Conservation (phyloP, 371 early-diverging fungal genomes). For the Syncephalastrum monosporum region DNA sequence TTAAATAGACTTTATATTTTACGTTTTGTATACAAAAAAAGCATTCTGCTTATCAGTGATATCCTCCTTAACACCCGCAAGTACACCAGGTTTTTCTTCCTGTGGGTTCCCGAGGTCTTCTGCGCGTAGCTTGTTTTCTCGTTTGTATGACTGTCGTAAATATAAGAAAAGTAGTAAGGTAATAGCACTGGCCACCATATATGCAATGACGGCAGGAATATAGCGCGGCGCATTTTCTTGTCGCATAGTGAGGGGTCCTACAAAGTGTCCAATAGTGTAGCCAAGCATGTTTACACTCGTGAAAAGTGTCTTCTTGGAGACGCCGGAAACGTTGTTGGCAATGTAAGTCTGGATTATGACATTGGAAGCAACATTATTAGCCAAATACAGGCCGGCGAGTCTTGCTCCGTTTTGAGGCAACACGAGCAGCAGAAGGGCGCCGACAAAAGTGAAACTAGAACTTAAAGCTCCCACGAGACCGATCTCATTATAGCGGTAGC, state of each 20-base stretch:
- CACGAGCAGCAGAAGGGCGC: slow-evolving; percentile 8
- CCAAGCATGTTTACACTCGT: slow-evolving; percentile 10
- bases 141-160: slow-evolving; percentile 11
- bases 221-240: slow-evolving; percentile 9
- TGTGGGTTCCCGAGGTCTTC: too few species aligned
- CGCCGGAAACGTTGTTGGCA: slow-evolving; percentile 18
- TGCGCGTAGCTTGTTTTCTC: slow-evolving; percentile 12
- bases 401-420: slow-evolving; percentile 9
- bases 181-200: slow-evolving; percentile 21
- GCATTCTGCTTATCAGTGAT: slow-evolving; percentile 31
- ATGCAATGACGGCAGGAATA: slow-evolving; percentile 12
- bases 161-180: slow-evolving; percentile 13
- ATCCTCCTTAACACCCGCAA: slow-evolving; percentile 15
- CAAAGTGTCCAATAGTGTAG: slow-evolving; percentile 20
- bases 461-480: slow-evolving; percentile 7
- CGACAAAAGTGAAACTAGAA: slow-evolving; percentile 8
- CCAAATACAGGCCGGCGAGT: slow-evolving; percentile 12
- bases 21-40: too few species aligned
- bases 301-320: slow-evolving; percentile 20
- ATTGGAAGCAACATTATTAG: slow-evolving; percentile 5
- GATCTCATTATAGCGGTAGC: slow-evolving; percentile 9
- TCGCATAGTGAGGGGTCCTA: slow-evolving; percentile 19
- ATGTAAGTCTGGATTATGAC: slow-evolving; percentile 12
- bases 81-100: neutral
- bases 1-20: too few species aligned